phyloP scores from a whole-genome alignment of 495 filamentous ascomycete species.

The Aspergillus biplanus region DNA sequence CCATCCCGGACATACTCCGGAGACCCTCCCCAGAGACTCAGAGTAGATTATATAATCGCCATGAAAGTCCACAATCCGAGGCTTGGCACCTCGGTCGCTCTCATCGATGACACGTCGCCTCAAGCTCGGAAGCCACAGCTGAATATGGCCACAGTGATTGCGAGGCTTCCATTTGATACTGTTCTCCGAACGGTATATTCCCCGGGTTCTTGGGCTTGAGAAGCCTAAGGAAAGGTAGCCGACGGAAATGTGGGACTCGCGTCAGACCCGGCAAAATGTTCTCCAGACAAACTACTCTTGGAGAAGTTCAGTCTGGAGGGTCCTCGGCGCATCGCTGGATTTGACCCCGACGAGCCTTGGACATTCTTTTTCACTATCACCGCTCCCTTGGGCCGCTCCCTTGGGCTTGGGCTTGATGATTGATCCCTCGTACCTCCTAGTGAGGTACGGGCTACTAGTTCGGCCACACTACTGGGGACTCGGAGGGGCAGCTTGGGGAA shows the following conservation, averaged over 20 bases:
- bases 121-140: not conserved
- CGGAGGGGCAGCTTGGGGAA: not conserved
- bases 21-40: not conserved
- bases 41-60: not conserved
- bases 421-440: not conserved
- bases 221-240: not conserved
- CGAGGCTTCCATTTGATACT: not conserved
- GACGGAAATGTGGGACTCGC: not conserved
- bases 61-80: not conserved
- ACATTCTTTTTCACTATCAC: not conserved
- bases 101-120: slow-evolving; percentile 14
- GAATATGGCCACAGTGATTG: not conserved
- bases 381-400: not conserved
- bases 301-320: not conserved
- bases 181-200: slow-evolving; percentile 12
- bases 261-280: slow-evolving; percentile 11
- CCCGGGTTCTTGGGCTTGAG: slow-evolving; percentile 3
- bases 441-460: not conserved
- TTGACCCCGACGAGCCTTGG: no score
- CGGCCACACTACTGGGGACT: not conserved
- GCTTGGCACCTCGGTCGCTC: slow-evolving; percentile 8
- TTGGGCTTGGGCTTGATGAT: not conserved
- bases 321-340: no score
- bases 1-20: slow-evolving; percentile 15
- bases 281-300: slow-evolving; percentile 1